These are phyloP conservation scores for Diophrys appendiculata DNA, from an alignment of 73 alveolate species.

Conservation along the genomic window DNA sequence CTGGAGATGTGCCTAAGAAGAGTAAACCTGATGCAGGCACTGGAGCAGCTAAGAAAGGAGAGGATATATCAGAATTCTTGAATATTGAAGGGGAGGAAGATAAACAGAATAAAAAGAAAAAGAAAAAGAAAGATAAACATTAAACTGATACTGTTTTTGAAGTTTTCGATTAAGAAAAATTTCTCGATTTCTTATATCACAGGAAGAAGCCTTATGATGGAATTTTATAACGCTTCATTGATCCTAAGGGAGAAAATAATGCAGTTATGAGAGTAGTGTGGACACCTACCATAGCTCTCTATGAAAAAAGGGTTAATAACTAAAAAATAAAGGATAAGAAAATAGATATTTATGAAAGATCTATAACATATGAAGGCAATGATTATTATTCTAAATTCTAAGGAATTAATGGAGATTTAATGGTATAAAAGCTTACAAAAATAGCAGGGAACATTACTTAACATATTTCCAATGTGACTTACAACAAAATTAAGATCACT, in stretches of 20 bases:
- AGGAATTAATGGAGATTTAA: conserved; percentile 71
- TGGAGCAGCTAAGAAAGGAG: conserved; percentile 1
- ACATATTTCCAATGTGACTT: conserved; percentile 85
- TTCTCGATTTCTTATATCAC: conserved; percentile 71
- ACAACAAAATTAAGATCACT: conserved; percentile 75
- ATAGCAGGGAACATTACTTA: conserved; percentile 74
- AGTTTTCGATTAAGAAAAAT: conserved; percentile 26
- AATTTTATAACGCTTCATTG: conserved; percentile 81
- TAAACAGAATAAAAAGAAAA: conserved; percentile 8
- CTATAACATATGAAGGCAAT: conserved; percentile 92
- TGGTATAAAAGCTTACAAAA: conserved; percentile 70
- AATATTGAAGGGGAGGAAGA: conserved; percentile 20
- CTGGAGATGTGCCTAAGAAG: neutral
- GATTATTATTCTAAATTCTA: conserved; percentile 76
- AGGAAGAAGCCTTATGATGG: conserved; percentile 80
- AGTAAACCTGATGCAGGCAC: neutral
- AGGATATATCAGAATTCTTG: conserved; percentile 17
- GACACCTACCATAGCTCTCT: conserved; percentile 92
- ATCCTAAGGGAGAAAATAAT: conserved; percentile 83
- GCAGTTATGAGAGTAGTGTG: conserved; percentile 73
- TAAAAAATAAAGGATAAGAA: conserved; percentile 70
- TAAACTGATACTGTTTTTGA: conserved; percentile 38
- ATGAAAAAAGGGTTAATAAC: conserved; percentile 83
- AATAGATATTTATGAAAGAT: conserved; percentile 89
- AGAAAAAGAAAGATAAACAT: neutral